Conservation (phyloP, 106 monocot genomes). For the Phalaenopsis aphrodite region DNA sequence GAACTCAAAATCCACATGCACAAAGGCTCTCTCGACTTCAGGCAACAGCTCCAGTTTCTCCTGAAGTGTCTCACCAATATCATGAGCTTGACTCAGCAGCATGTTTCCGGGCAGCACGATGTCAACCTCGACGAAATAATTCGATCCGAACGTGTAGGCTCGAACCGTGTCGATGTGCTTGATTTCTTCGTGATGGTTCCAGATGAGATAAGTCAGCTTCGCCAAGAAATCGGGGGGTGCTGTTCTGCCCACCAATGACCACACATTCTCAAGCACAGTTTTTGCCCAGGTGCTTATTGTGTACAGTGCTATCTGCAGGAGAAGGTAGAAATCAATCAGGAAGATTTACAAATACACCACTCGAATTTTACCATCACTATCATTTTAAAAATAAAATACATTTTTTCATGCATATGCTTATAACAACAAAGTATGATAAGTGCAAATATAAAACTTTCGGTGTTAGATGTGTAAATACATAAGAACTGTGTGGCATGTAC, state of each 20-base stretch:
- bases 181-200: conserved; percentile 50
- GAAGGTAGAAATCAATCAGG: too few species aligned
- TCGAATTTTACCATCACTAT: too few species aligned
- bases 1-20: conserved; percentile 56
- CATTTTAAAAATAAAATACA: too few species aligned
- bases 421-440: too few species aligned
- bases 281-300: conserved; percentile 45
- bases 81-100: conserved; percentile 37
- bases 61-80: conserved; percentile 50
- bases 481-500: too few species aligned
- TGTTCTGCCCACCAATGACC: conserved; percentile 29
- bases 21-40: conserved; percentile 51
- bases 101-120: conserved; percentile 37
- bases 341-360: too few species aligned
- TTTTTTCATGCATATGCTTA: too few species aligned
- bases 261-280: conserved; percentile 37
- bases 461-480: too few species aligned
- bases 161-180: conserved; percentile 47
- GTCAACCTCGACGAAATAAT: conserved; percentile 59
- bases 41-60: conserved; percentile 52
- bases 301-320: conserved; percentile 40
- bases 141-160: conserved; percentile 39
- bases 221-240: conserved; percentile 41
- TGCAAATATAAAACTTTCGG: too few species aligned
- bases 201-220: conserved; percentile 43